Evolutionary conservation across 805 yeast genomes (phyloP).

Genomic region (Pichia rugopelliculosa): DNA sequence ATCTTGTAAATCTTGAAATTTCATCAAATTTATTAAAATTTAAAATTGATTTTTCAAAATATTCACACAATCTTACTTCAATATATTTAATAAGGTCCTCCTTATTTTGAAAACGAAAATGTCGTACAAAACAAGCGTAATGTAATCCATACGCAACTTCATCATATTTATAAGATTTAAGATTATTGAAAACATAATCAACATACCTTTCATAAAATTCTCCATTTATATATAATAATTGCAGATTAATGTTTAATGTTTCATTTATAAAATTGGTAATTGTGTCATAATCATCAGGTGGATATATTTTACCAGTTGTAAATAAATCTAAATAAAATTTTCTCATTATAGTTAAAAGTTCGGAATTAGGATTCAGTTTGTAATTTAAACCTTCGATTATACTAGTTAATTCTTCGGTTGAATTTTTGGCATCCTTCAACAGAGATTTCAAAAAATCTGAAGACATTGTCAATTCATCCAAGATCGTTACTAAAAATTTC

Average conservation of each 20-base stretch:
- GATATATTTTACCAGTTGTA: background rate
- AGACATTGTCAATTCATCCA: background rate
- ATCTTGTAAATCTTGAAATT: background rate
- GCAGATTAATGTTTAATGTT: background rate
- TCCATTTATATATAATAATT: background rate
- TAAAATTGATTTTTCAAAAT: background rate
- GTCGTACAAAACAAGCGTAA: too few species aligned
- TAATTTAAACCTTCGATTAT: background rate
- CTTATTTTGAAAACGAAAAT: too few species aligned
- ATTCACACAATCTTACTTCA: background rate
- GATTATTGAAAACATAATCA: background rate
- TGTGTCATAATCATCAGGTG: background rate
- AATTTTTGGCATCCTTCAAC: background rate
- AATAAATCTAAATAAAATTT: background rate
- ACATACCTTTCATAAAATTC: background rate
- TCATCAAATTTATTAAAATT: background rate
- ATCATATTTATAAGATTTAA: background rate
- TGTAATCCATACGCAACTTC: too few species aligned
- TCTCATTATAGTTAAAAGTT: background rate
- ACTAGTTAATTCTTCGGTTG: background rate
- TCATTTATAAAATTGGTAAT: background rate
- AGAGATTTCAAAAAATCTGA: background rate
- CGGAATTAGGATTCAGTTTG: background rate
- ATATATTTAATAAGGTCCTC: background rate
- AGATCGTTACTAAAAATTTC: background rate